phyloP scores from a whole-genome alignment of 2,329 filamentous ascomycete species.

The Scleromitrula shiraiana region DNA sequence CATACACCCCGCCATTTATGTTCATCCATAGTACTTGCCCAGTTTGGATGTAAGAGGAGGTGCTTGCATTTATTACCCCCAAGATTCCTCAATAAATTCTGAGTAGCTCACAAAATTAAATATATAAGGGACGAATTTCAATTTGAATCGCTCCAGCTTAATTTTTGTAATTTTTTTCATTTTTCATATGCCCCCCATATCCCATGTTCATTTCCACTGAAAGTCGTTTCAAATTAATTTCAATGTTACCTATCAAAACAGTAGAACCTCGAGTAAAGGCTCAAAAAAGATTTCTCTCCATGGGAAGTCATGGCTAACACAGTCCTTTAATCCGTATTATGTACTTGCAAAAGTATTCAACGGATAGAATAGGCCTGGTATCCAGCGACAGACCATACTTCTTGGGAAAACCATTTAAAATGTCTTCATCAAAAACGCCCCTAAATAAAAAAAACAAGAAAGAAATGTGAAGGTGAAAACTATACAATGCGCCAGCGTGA shows the following conservation, averaged over 20 bases:
- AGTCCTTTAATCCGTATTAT: conserved; percentile 11
- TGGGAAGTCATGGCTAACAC: conserved; percentile 2
- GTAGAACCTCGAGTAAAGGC: neutral
- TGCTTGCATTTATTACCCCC: too few species aligned
- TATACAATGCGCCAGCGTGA: conserved; percentile 6
- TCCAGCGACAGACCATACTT: conserved; percentile 16
- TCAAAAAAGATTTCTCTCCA: neutral
- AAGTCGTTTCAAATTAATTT: conserved; percentile 8
- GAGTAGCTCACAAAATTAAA: too few species aligned
- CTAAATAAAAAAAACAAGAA: conserved; percentile 9
- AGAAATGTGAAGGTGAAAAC: conserved; percentile 7
- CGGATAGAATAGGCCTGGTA: conserved; percentile 18
- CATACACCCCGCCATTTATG: too few species aligned
- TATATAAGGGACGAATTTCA: too few species aligned
- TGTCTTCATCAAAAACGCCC: conserved; percentile 14
- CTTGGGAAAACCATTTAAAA: conserved; percentile 5
- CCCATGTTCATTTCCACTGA: neutral
- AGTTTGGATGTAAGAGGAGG: too few species aligned
- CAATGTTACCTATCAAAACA: conserved; percentile 9
- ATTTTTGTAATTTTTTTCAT: neutral
- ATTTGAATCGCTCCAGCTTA: neutral
- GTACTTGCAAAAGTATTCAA: conserved; percentile 14
- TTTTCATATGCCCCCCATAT: neutral
- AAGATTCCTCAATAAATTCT: too few species aligned
- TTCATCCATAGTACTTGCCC: too few species aligned